Percentiles rank a stretch among this genome's conserved stretches.
Conservation (phyloP, 805 yeast species). For the Metschnikowia amazonensis region DNA sequence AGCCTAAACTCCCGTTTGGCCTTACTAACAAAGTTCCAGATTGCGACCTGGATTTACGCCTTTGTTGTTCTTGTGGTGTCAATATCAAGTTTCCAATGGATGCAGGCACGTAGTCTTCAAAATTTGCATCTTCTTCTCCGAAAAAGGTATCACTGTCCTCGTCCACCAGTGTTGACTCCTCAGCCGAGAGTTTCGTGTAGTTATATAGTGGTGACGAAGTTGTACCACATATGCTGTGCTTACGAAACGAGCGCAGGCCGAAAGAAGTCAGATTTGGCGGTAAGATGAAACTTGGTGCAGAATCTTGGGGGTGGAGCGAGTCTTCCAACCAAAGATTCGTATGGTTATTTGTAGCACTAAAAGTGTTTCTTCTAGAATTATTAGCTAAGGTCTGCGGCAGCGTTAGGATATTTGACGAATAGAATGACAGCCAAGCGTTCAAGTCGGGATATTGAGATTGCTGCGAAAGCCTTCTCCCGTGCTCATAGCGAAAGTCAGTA, state of each 20-base stretch:
- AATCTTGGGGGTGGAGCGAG: background rate
- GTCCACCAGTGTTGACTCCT: constrained; percentile 21
- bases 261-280: background rate
- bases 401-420: constrained; percentile 1
- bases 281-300: background rate
- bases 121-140: constrained; percentile 37
- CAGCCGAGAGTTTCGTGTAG: background rate
- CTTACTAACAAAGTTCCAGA: constrained; percentile 39
- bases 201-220: constrained; percentile 1
- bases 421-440: constrained; percentile 1
- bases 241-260: constrained; percentile 1
- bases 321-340: background rate
- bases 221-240: background rate
- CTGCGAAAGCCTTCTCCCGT: background rate
- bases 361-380: background rate
- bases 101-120: constrained; percentile 79
- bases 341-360: background rate
- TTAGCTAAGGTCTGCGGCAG: background rate
- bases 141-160: constrained; percentile 28
- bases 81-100: constrained; percentile 69
- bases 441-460: background rate
- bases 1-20: constrained; percentile 23
- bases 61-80: constrained; percentile 71
- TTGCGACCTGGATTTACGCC: constrained; percentile 63
- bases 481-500: background rate